Evolutionary conservation across 768 basidiomycete species (phyloP).

Genomic region (Pleurotus ostreatus): DNA sequence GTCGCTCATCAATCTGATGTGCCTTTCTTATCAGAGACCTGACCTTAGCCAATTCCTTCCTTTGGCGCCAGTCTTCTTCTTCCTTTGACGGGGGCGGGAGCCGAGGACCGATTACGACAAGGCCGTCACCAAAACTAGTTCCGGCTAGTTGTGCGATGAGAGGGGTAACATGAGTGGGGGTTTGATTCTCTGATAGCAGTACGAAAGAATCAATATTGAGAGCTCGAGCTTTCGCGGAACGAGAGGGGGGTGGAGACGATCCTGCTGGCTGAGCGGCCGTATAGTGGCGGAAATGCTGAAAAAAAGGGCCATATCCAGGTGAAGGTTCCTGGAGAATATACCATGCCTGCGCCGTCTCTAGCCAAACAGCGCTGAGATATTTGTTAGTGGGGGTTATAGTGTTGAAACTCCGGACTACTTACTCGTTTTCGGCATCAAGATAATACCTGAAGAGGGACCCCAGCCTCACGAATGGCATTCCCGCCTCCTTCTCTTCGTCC

Average conservation of each 20-base stretch:
- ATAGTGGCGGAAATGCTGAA: constrained; percentile 44
- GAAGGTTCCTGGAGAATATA: constrained; percentile 55
- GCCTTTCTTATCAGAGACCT: constrained; percentile 23
- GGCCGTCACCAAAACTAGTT: constrained; percentile 48
- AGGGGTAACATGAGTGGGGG: constrained; percentile 59
- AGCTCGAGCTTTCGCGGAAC: constrained; percentile 14
- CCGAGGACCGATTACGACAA: constrained; percentile 47
- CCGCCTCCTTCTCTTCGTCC: constrained; percentile 40
- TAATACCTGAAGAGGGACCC: constrained; percentile 41
- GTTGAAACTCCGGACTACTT: constrained; percentile 17
- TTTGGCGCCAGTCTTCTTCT: constrained; percentile 17
- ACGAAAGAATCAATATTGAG: constrained; percentile 55
- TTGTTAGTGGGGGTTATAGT: too few relatives aligned
- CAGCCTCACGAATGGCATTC: constrained; percentile 42
- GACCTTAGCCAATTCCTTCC: constrained; percentile 20
- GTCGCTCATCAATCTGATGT: background rate
- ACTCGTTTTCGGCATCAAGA: constrained; percentile 51
- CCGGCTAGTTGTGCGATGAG: constrained; percentile 49
- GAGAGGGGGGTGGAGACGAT: constrained; percentile 14
- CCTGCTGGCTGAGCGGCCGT: constrained; percentile 47
- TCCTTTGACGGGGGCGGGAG: constrained; percentile 25
- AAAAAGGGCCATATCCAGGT: constrained; percentile 36
- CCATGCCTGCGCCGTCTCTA: constrained; percentile 63
- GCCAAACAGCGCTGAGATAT: constrained; percentile 49
- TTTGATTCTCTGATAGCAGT: constrained; percentile 49